phyloP scores from a whole-genome alignment of 2,329 filamentous ascomycete species.

The Colletotrichum lini region DNA sequence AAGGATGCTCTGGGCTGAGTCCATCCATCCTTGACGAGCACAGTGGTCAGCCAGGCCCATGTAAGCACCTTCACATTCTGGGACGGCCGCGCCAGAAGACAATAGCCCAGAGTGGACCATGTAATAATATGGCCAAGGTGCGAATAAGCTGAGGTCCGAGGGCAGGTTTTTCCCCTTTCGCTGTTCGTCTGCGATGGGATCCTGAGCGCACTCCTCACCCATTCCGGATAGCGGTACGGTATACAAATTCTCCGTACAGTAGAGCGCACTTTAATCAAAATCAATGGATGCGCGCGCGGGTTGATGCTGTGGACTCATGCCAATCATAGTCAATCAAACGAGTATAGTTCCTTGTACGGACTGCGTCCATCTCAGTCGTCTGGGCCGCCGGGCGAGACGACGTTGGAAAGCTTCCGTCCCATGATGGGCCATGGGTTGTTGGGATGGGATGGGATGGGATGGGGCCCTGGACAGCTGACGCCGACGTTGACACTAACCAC shows the following conservation, averaged over 20 bases:
- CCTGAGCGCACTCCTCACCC: constrained; percentile 10
- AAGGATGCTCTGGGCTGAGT: constrained; percentile 15
- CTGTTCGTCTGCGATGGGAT: constrained; percentile 28
- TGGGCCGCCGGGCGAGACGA: not conserved
- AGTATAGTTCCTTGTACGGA: not conserved
- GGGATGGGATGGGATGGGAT: not conserved
- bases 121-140: constrained; percentile 28
- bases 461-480: not conserved
- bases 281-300: not conserved
- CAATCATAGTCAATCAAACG: not conserved
- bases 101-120: constrained; percentile 28
- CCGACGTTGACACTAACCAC: not conserved
- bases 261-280: not conserved
- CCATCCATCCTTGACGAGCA: constrained; percentile 5
- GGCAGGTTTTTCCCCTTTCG: constrained; percentile 17
- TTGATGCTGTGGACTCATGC: not conserved
- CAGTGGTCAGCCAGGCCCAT: constrained; percentile 3
- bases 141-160: constrained; percentile 30
- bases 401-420: not conserved
- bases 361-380: not conserved
- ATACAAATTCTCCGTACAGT: not conserved
- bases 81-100: constrained; percentile 25
- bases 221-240: constrained; percentile 20
- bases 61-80: constrained; percentile 15
- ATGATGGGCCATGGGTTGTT: too few relatives aligned